Conservation (phyloP, 2,329 filamentous ascomycete species). For the Colletotrichum tamarilloi region DNA sequence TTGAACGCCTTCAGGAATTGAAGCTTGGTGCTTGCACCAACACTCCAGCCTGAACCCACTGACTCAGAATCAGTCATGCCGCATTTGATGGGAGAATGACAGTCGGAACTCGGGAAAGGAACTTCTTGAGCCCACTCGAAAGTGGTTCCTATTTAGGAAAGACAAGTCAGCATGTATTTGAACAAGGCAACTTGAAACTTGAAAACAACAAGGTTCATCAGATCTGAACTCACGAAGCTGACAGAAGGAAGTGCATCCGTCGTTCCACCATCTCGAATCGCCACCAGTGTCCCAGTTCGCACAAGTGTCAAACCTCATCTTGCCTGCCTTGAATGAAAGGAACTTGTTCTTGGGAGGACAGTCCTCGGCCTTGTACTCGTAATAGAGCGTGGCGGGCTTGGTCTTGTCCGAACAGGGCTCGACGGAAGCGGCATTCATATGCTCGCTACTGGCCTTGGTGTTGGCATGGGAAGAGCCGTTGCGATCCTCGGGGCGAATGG, state of each 20-base stretch:
- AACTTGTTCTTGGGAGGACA: not conserved
- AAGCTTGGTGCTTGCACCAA: constrained; percentile 46
- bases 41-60: constrained; percentile 41
- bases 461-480: no score
- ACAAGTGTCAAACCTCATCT: not conserved
- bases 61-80: constrained; percentile 43
- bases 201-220: not conserved
- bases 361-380: not conserved
- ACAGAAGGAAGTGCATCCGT: not conserved
- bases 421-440: not conserved
- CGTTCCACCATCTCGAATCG: fast-evolving
- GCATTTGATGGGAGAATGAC: constrained; percentile 46
- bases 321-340: not conserved
- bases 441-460: not conserved
- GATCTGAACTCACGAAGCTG: not conserved
- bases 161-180: not conserved
- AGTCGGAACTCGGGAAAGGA: constrained; percentile 49
- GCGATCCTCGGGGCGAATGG: not conserved
- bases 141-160: constrained; percentile 26
- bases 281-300: not conserved
- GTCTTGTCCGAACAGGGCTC: not conserved
- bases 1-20: constrained; percentile 37
- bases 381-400: not conserved
- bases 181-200: no score
- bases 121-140: constrained; percentile 44